Conservation (phyloP, 139 green algal genomes). For the Micractinium sp. region DNA sequence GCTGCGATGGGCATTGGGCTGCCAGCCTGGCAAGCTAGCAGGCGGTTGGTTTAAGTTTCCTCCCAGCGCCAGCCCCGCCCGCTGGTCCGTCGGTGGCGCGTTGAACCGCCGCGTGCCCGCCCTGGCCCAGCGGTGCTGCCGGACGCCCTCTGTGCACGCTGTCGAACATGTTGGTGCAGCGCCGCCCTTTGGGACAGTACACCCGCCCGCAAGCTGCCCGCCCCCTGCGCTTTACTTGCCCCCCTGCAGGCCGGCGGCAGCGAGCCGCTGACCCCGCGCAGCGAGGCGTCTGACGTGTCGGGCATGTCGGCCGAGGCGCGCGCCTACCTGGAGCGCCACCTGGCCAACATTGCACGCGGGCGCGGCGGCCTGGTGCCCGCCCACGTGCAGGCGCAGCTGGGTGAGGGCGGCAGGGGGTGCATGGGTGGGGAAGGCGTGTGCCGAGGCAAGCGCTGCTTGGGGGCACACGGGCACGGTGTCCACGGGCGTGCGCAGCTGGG, state of each 20-base stretch:
- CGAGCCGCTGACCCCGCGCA: conserved; percentile 31
- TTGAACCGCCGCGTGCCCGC: too few species aligned
- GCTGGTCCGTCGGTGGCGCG: too few species aligned
- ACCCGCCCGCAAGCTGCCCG: too few species aligned
- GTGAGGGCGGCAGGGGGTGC: background rate
- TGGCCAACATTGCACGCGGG: conserved; percentile 30
- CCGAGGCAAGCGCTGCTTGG: conserved; percentile 19
- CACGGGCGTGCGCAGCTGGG: conserved; percentile 36
- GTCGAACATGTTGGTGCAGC: background rate
- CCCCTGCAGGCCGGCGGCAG: background rate
- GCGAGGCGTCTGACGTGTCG: background rate
- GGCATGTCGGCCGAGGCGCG: conserved; percentile 33
- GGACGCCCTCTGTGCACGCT: background rate
- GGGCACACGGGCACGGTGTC: conserved; percentile 35
- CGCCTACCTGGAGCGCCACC: conserved; percentile 45
- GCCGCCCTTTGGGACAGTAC: too few species aligned
- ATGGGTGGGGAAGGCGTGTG: too few species aligned
- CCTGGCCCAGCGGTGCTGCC: background rate
- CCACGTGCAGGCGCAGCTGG: background rate
- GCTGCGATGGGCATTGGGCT: too few species aligned
- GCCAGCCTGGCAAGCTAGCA: too few species aligned
- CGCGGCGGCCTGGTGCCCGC: conserved; percentile 43
- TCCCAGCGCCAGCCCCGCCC: too few species aligned
- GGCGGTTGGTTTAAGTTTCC: too few species aligned
- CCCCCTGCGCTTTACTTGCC: background rate